Evolutionary conservation across 805 yeast genomes (phyloP), one percentile per base, ranked within the genome.

Genomic region (Starmerella roubikii): DNA sequence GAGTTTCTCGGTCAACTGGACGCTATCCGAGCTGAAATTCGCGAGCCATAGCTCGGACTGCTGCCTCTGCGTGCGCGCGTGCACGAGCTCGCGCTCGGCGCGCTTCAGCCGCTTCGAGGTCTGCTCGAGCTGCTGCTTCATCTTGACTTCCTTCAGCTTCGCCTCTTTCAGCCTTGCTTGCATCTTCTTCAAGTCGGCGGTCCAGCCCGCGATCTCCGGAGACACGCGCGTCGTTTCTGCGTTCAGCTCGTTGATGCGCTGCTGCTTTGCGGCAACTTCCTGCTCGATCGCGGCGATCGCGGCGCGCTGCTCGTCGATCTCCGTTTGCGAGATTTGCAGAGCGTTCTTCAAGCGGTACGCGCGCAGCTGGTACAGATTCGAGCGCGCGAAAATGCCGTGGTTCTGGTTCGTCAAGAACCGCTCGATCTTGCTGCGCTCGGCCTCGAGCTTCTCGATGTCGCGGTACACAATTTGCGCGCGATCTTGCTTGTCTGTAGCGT

Each of bases 391-490:
- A 0, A 71, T 60, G 18, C 78, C 64, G 16, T 64, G 54, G 52
- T 81, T 83, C 56, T 84, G 94, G 27, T 68, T 65, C 32, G 61
- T 62, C 44, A 91, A 58, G 52, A 70, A 82, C 18, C 65, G 63
- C 28, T 88, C 57, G 0, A 94, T 94, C 28, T 70, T 75, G 26
- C 71, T 71, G 49, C 85, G 78, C 38, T 72, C 72, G 8, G 55
- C 52, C 41, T 82, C 91, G 43, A 80, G 69, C 3, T 65, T 57
- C 21, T 48, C 66, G 44, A 81, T 75, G 46, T 86, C 95, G 46
- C 72, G 73, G 48, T 77, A 81, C 1, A 85, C 94, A 50, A 84
- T 68, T 41, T 75, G 77, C 50, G 81, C 78, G 43, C 95, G 68
- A 42, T 69, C 73, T 47, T 81, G 82, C 54, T 85, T 86, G 53